phyloP scores from a whole-genome alignment of 164 flowering plant genomes.

The Nymphaea thermarum region DNA sequence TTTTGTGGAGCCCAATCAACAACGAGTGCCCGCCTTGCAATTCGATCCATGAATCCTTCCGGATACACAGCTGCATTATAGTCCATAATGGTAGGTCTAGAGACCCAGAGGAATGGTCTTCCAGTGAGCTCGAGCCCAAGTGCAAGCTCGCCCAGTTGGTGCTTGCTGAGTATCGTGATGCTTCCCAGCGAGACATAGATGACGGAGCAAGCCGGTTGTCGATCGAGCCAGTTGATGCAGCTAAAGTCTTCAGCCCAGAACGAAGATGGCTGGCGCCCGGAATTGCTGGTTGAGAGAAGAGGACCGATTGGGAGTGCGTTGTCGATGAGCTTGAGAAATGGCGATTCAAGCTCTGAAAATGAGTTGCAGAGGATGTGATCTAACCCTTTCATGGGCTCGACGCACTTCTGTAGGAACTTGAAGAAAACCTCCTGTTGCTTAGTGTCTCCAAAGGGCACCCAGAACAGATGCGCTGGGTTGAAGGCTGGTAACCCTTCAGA shows the following conservation, averaged over 20 bases:
- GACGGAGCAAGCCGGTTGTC: conserved; percentile 7
- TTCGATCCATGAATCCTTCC: conserved; percentile 3
- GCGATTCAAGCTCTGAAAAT: conserved; percentile 5
- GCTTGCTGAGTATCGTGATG: neutral
- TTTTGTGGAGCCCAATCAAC: conserved; percentile 9
- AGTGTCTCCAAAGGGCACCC: neutral
- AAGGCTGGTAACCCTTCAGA: conserved; percentile 12
- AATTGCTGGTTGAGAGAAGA: conserved; percentile 1
- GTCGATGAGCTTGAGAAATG: conserved; percentile 1
- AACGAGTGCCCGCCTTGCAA: conserved; percentile 1
- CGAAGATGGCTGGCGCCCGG: neutral
- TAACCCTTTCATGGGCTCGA: neutral
- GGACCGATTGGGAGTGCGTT: conserved; percentile 8
- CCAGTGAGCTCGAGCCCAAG: conserved; percentile 7
- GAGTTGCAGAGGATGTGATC: conserved; percentile 11
- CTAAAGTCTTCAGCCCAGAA: conserved; percentile 10
- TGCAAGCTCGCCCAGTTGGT: conserved; percentile 4
- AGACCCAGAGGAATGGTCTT: conserved; percentile 5
- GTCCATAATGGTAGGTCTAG: conserved; percentile 1
- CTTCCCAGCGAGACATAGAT: conserved; percentile 15
- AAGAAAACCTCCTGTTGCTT: neutral
- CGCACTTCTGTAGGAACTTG: neutral
- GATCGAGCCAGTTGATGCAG: conserved; percentile 8
- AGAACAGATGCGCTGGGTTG: neutral
- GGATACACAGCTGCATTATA: neutral